Conservation (phyloP, 164 flowering plant species). For the Aristolochia californica region DNA sequence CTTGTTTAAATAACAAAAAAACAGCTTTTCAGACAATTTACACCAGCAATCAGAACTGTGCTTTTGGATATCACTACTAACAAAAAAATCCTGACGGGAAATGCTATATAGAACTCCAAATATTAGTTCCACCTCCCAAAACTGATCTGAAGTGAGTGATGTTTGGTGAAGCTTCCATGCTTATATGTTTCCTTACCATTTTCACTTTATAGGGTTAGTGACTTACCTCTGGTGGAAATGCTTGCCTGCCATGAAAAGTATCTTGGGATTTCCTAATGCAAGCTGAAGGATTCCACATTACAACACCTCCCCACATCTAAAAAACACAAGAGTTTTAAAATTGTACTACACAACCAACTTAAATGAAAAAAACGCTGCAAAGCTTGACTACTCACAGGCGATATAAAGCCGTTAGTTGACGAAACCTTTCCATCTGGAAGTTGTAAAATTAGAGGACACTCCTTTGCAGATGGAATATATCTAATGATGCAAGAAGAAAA, state of each 20-base stretch:
- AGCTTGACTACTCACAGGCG: conserved; percentile 55
- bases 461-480: conserved; percentile 80
- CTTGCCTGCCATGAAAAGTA: conserved; percentile 26
- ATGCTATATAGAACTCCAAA: no score
- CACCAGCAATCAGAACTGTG: no score
- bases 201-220: neutral
- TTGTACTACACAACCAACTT: conserved; percentile 2
- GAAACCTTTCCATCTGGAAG: conserved; percentile 80
- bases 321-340: conserved; percentile 7
- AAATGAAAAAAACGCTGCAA: neutral
- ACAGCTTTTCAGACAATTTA: no score
- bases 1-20: no score
- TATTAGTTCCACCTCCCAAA: no score
- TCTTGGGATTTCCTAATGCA: conserved; percentile 32
- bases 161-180: neutral
- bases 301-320: conserved; percentile 97
- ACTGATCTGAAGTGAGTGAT: no score
- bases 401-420: conserved; percentile 74
- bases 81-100: no score
- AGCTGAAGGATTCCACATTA: conserved; percentile 73
- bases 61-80: no score
- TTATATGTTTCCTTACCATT: neutral
- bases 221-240: conserved; percentile 58
- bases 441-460: conserved; percentile 75
- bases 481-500: conserved; percentile 28